A percentile compares a stretch with the other conserved stretches of the same genome.
Conservation (phyloP, 352 stramenopile genomes). For the Blastocystis sp. region DNA sequence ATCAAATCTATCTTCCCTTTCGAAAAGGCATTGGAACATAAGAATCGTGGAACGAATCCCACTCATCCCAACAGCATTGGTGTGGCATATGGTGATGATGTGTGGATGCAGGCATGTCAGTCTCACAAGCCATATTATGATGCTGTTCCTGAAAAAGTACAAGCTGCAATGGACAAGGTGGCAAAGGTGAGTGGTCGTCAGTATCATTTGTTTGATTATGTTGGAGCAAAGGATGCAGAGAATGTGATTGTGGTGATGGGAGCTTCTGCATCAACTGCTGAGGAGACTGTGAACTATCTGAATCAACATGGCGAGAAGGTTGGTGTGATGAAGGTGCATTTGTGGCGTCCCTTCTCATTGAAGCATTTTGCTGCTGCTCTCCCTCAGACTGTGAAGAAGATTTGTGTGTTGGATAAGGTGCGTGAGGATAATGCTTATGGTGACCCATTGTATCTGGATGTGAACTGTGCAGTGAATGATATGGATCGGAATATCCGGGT, state of each 20-base stretch:
- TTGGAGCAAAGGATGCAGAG: conserved; percentile 71
- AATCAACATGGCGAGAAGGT: conserved; percentile 73
- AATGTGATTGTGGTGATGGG: conserved; percentile 73
- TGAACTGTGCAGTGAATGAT: conserved; percentile 71
- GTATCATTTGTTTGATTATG: conserved; percentile 77
- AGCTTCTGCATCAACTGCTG: conserved; percentile 67
- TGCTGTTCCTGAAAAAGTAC: conserved; percentile 70
- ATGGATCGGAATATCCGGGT: conserved; percentile 67
- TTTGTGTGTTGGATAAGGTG: conserved; percentile 73
- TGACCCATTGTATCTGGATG: conserved; percentile 71
- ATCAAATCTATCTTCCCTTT: conserved; percentile 68
- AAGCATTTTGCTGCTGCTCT: conserved; percentile 71
- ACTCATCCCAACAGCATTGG: conserved; percentile 12
- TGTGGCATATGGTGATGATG: conserved; percentile 30
- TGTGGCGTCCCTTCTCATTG: conserved; percentile 74
- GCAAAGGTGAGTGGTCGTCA: conserved; percentile 73
- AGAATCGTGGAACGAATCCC: conserved; percentile 64
- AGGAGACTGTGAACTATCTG: conserved; percentile 72
- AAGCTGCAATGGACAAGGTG: conserved; percentile 73
- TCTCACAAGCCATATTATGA: conserved; percentile 56
- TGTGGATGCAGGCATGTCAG: conserved; percentile 58
- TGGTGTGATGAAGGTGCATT: conserved; percentile 73
- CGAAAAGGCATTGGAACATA: conserved; percentile 56
- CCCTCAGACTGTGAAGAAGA: conserved; percentile 69
- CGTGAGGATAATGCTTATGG: conserved; percentile 71